phyloP scores from a whole-genome alignment of 805 yeast species.

The Debaryomyces maramus region DNA sequence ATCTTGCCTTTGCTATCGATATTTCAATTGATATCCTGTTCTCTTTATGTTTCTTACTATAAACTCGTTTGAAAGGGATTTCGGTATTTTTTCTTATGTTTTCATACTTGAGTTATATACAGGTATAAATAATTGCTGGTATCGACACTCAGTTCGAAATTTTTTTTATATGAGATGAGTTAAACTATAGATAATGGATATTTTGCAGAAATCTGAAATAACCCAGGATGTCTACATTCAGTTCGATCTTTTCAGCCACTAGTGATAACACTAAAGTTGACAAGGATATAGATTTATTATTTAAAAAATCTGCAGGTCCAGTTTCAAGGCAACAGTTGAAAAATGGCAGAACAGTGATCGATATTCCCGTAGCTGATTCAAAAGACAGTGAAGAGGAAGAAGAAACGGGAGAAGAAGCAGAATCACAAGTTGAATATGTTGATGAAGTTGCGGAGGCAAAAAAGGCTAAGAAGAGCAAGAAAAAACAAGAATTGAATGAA shows the following conservation, averaged over 20 bases:
- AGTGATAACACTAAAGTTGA: conserved; percentile 21
- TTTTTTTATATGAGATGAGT: conserved; percentile 16
- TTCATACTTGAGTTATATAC: not conserved
- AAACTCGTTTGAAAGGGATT: not conserved
- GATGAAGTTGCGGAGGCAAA: conserved; percentile 21
- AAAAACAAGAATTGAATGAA: conserved; percentile 38
- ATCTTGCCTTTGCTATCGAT: not conserved
- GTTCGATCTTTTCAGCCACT: conserved; percentile 32
- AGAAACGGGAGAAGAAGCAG: conserved; percentile 14
- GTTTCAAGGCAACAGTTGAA: conserved; percentile 38
- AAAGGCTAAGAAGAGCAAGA: conserved; percentile 13
- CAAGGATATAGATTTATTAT: conserved; percentile 29
- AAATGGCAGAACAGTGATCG: conserved; percentile 23
- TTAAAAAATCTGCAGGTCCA: conserved; percentile 41
- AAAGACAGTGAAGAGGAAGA: conserved; percentile 22
- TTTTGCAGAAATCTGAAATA: not conserved
- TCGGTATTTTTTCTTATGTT: not conserved
- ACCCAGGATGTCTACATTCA: conserved; percentile 35
- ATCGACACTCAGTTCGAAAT: not conserved
- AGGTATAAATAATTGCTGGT: not conserved
- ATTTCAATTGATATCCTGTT: not conserved
- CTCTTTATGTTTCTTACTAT: not conserved
- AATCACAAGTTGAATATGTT: too few relatives aligned
- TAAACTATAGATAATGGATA: conserved; percentile 1
- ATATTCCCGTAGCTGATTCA: conserved; percentile 11